These are phyloP conservation scores for Oryza glumipatula DNA, from an alignment of 176 grass and related monocot genomes.

Conservation along the genomic window DNA sequence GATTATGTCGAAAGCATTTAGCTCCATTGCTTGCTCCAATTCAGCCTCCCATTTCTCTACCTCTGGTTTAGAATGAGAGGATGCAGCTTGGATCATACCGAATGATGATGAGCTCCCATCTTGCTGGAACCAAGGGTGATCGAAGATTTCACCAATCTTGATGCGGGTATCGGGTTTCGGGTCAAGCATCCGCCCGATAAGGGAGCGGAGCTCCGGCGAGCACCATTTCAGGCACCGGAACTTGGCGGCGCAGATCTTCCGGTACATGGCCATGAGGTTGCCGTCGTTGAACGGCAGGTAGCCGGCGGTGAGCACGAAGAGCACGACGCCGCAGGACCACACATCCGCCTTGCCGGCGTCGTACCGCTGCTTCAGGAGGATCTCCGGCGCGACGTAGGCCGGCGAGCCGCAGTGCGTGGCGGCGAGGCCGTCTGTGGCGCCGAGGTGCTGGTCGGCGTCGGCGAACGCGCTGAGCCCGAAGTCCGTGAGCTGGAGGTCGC, in stretches of 20 bases:
- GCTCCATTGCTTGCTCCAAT: slow-evolving; percentile 18
- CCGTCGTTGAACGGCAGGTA: slow-evolving; percentile 58
- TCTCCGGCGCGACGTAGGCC: slow-evolving; percentile 49
- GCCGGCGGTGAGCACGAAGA: slow-evolving; percentile 47
- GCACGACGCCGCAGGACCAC: slow-evolving; percentile 52
- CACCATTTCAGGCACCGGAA: slow-evolving; percentile 45
- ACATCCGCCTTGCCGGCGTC: slow-evolving; percentile 47
- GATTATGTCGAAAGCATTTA: slow-evolving; percentile 59
- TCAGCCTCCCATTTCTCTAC: slow-evolving; percentile 26
- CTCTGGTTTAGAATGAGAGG: neutral
- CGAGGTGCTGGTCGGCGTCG: neutral
- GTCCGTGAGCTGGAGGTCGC: slow-evolving; percentile 49
- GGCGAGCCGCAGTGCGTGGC: slow-evolving; percentile 45
- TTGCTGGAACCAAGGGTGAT: slow-evolving; percentile 43
- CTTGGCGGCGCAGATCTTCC: slow-evolving; percentile 45
- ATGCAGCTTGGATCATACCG: neutral
- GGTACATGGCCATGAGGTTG: slow-evolving; percentile 54
- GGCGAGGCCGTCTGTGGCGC: slow-evolving; percentile 29
- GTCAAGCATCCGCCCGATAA: slow-evolving; percentile 35
- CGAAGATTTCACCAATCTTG: slow-evolving; percentile 36
- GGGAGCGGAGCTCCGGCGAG: slow-evolving; percentile 35
- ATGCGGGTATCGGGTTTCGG: slow-evolving; percentile 25
- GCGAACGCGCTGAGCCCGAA: slow-evolving; percentile 57
- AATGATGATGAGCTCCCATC: neutral
- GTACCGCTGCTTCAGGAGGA: slow-evolving; percentile 43